phyloP scores from a whole-genome alignment of 2,329 filamentous ascomycete species.

The Ophiostoma himal-ulmi region DNA sequence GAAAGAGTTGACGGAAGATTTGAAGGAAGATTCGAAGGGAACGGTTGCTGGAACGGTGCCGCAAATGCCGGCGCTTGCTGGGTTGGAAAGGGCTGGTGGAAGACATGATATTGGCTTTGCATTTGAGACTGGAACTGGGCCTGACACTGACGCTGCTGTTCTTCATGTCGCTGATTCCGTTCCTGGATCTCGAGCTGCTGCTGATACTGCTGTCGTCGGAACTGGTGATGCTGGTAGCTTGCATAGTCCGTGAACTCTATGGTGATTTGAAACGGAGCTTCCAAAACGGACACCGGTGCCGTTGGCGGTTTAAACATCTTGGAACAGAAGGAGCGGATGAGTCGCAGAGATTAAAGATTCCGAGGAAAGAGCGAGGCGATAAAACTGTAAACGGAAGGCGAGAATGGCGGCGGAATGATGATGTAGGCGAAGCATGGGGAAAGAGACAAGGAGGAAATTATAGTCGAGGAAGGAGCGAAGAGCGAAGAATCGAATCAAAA shows the following conservation, averaged over 20 bases:
- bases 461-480: background rate
- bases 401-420: background rate
- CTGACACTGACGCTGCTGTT: conserved; percentile 23
- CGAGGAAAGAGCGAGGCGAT: conserved; percentile 1
- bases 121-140: conserved; percentile 20
- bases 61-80: background rate
- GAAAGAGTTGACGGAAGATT: background rate
- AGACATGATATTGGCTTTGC: conserved; percentile 19
- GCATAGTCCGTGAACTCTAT: conserved; percentile 32
- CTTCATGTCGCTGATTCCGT: conserved; percentile 20
- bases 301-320: conserved; percentile 53
- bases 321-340: conserved; percentile 16
- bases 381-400: background rate
- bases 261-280: conserved; percentile 39
- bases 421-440: background rate
- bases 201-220: conserved; percentile 21
- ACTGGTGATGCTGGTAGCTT: conserved; percentile 24
- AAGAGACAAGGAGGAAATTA: background rate
- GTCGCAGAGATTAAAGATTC: background rate
- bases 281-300: conserved; percentile 41
- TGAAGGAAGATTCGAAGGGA: background rate
- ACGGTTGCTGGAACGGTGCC: background rate
- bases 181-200: conserved; percentile 8
- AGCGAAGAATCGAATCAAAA: background rate
- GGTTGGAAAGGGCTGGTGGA: background rate